Conservation (phyloP, 495 filamentous ascomycete species). For the Recurvomyces mirabilis region DNA sequence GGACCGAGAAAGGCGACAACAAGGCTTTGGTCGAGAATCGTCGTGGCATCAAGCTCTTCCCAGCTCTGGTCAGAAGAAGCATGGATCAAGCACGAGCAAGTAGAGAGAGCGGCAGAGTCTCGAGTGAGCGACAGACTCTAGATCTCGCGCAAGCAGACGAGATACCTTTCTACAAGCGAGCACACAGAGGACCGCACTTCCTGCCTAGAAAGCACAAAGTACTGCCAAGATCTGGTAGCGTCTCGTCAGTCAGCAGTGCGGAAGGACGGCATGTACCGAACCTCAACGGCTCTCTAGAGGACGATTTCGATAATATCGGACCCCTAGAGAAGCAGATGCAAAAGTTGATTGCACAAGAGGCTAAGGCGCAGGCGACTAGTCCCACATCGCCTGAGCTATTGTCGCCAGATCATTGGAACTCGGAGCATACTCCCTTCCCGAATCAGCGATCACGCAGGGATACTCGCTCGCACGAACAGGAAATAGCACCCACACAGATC, state of each 20-base stretch:
- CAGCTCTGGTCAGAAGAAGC: constrained; percentile 31
- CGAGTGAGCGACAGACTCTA: neutral
- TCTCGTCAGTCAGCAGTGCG: constrained; percentile 6
- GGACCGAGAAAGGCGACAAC: constrained; percentile 68
- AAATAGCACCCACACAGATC: too few relatives aligned
- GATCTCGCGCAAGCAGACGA: neutral
- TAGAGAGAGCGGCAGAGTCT: constrained; percentile 1
- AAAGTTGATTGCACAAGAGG: constrained; percentile 28
- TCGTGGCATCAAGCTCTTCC: constrained; percentile 58
- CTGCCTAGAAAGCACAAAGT: neutral
- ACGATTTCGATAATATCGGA: constrained; percentile 36
- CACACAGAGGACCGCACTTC: constrained; percentile 3
- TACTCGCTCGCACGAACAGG: neutral
- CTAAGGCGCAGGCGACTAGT: constrained; percentile 11
- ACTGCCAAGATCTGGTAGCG: constrained; percentile 8
- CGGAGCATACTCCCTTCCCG: constrained; percentile 6
- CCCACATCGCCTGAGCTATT: constrained; percentile 14
- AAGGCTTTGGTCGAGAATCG: constrained; percentile 65
- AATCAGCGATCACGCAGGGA: neutral
- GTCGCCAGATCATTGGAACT: constrained; percentile 33
- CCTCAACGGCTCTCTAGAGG: too few relatives aligned
- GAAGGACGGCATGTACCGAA: neutral
- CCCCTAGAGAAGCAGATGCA: constrained; percentile 58
- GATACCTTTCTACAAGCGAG: constrained; percentile 4
- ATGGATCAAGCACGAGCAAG: constrained; percentile 7